Evolutionary conservation across 192 early-diverging fungal species (phyloP).

Genomic region (Haplosporangium gracile): DNA sequence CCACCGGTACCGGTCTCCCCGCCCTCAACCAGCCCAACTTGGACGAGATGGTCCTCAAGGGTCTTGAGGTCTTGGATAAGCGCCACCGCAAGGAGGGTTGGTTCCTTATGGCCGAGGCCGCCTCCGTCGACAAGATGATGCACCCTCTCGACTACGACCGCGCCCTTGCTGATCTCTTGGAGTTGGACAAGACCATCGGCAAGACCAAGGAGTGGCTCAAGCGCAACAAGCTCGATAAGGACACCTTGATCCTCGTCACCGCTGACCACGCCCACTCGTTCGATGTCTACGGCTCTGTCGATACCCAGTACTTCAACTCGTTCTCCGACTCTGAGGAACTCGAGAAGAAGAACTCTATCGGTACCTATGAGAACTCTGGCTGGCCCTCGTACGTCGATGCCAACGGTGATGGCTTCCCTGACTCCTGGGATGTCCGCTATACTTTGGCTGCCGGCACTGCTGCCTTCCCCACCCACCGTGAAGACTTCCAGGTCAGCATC

Average conservation of each 20-base stretch:
- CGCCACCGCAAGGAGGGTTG: slow-evolving; percentile 70
- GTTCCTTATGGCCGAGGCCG: slow-evolving; percentile 77
- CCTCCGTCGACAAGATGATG: slow-evolving; percentile 74
- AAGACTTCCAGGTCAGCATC: slow-evolving; percentile 60
- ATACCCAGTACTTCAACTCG: slow-evolving; percentile 65
- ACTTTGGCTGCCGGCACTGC: slow-evolving; percentile 59
- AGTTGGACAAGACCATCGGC: slow-evolving; percentile 72
- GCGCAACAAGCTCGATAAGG: slow-evolving; percentile 61
- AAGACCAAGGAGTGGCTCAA: slow-evolving; percentile 66
- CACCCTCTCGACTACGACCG: slow-evolving; percentile 74
- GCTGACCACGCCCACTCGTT: slow-evolving; percentile 75
- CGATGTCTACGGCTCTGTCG: slow-evolving; percentile 76
- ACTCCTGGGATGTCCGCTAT: slow-evolving; percentile 59
- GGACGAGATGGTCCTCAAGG: slow-evolving; percentile 70
- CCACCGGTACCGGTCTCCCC: slow-evolving; percentile 54
- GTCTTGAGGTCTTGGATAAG: slow-evolving; percentile 70
- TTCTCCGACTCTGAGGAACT: slow-evolving; percentile 49
- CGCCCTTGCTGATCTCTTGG: slow-evolving; percentile 73
- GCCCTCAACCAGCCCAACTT: slow-evolving; percentile 71
- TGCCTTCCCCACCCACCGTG: slow-evolving; percentile 57
- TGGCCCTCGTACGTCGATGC: slow-evolving; percentile 62
- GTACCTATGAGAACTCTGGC: slow-evolving; percentile 65
- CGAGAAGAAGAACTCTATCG: slow-evolving; percentile 61
- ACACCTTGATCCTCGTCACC: slow-evolving; percentile 73
- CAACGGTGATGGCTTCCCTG: slow-evolving; percentile 65